These are phyloP conservation scores for Kalmanozyma brasiliensis DNA, from an alignment of 1,284 basidiomycete species.

Conservation along the genomic window DNA sequence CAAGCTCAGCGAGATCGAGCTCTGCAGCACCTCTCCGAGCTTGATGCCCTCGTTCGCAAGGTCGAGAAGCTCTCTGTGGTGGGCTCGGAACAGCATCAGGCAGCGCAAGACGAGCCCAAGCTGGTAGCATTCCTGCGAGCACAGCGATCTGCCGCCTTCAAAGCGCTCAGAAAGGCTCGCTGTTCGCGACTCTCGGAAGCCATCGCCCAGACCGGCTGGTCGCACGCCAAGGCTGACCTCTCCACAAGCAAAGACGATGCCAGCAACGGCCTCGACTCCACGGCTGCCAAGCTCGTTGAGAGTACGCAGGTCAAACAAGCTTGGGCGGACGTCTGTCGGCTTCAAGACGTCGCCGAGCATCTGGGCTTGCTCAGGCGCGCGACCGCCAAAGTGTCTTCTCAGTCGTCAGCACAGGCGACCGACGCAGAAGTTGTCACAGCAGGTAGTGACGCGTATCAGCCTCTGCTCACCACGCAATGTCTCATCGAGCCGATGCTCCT, in stretches of 20 bases:
- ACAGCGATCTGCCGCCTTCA: conserved; percentile 41
- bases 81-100: neutral
- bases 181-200: conserved; percentile 29
- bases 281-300: conserved; percentile 8
- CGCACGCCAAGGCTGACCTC: conserved; percentile 10
- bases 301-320: conserved; percentile 24
- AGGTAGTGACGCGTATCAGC: conserved; percentile 60
- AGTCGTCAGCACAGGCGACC: neutral
- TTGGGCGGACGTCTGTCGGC: conserved; percentile 53
- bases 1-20: conserved; percentile 3
- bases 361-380: conserved; percentile 38
- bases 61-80: conserved; percentile 21
- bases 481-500: conserved; percentile 85
- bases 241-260: neutral
- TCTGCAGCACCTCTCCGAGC: conserved; percentile 18
- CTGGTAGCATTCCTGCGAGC: conserved; percentile 46
- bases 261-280: neutral
- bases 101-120: conserved; percentile 9
- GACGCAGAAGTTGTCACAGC: conserved; percentile 7
- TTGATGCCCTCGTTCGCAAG: conserved; percentile 30
- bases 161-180: conserved; percentile 24
- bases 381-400: conserved; percentile 16
- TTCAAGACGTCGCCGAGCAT: conserved; percentile 52
- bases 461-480: conserved; percentile 73
- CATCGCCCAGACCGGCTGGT: conserved; percentile 40